Base-by-base conservation (phyloP, 1,284 basidiomycete genomes). In the Ustilago hordei region DNA sequence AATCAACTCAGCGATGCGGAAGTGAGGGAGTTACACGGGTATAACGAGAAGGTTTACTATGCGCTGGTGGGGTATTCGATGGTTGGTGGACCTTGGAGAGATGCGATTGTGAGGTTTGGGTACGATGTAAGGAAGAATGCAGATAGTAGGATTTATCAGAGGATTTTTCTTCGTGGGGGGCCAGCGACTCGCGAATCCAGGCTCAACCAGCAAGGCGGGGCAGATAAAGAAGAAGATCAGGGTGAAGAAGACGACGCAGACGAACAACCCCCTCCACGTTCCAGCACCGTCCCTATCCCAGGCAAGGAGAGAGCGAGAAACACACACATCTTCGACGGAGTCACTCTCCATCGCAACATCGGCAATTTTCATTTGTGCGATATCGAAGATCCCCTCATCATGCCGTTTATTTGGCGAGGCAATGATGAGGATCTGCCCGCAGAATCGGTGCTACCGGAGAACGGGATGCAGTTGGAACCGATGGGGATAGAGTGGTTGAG, bases 351-450 rank as follows among this genome's bases (percentile, higher is more conserved):
- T 61, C 92, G 92, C 73, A 92, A 94, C 85, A 91, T 93, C 0
- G 94, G 93, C 7, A 93, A 94, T 19, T 99, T 94, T 86, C 95
- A 98, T 86, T 88, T 99, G 7, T 93, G 93, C 85, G 96, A 99
- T 86, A 93, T 99, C 69, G 87, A 89, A 11, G 97, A 98, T 85
- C 91, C 91, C 0, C 91, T 94, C 15, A 76, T 81, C 36, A 54
- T 47, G 34, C 73, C 79, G 2, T 78, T 67, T 17, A 82, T 85
- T 48, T 60, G 64, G 28, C 55, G 64, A 8, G 13, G 45, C 4
- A 69, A 63, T 13, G 55, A 67, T 32, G 45, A 36, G 9, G 59
- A 64, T 39, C 8, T 55, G 3, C 54, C 62, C 1, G 11, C 11
- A 15, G 28, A 53, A 3, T 52, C 62, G 8, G 48, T 64, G 7